Evolutionary conservation across 495 filamentous ascomycete genomes (phyloP).

Genomic region (Astrocystis sublimbata): DNA sequence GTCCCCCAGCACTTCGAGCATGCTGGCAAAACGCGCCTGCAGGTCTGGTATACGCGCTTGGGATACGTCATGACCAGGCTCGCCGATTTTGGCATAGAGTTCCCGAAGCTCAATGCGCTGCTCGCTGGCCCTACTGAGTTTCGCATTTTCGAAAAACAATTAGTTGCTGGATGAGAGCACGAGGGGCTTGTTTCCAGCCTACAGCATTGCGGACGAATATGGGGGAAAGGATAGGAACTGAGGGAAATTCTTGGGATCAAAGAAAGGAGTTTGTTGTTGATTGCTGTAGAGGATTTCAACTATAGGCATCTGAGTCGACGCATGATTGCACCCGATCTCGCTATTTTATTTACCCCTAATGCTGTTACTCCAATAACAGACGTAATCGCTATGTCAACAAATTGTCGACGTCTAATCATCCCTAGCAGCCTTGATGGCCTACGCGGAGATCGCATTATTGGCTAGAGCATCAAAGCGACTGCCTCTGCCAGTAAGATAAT

Average conservation of each 20-base stretch:
- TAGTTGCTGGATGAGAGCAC: background rate
- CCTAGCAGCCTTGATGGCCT: background rate
- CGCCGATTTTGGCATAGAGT: conserved; percentile 16
- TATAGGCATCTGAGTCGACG: background rate
- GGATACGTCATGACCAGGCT: conserved; percentile 19
- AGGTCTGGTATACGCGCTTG: conserved; percentile 22
- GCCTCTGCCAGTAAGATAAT: conserved; percentile 32
- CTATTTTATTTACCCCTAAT: background rate
- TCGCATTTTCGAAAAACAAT: conserved; percentile 24
- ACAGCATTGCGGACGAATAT: background rate
- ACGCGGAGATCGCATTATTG: background rate
- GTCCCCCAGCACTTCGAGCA: conserved; percentile 26
- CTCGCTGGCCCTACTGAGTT: conserved; percentile 27
- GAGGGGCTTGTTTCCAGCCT: background rate
- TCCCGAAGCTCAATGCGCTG: conserved; percentile 18
- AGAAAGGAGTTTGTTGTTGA: background rate
- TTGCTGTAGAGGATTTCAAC: background rate
- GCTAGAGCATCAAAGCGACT: conserved; percentile 29
- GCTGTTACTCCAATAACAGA: background rate
- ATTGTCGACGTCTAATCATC: background rate
- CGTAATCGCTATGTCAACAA: background rate
- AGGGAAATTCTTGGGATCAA: background rate
- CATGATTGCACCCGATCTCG: background rate
- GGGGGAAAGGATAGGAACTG: background rate
- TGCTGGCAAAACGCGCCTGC: conserved; percentile 21